phyloP scores from a whole-genome alignment of 2,329 filamentous ascomycete genomes.

The Emmonsiellopsis sp. region DNA sequence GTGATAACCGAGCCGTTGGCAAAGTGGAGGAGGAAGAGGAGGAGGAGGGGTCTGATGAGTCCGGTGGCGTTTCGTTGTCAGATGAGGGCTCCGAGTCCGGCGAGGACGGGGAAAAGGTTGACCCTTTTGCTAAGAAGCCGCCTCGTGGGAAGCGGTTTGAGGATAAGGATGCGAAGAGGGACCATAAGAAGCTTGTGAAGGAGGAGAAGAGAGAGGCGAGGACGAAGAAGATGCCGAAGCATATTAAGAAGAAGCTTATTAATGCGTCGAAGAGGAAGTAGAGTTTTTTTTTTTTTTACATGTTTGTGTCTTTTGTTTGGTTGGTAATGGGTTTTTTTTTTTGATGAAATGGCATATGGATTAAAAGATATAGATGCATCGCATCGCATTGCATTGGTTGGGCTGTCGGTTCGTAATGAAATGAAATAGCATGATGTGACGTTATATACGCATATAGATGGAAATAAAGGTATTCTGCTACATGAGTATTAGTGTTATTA shows the following conservation, averaged over 20 bases:
- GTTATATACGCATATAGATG: too few relatives aligned
- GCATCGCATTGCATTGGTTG: too few relatives aligned
- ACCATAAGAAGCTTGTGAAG: slow-evolving; percentile 84
- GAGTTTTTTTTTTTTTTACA: slow-evolving; percentile 1
- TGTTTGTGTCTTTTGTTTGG: neutral
- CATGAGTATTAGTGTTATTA: neutral
- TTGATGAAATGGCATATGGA: too few relatives aligned
- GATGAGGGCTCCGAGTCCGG: slow-evolving; percentile 31
- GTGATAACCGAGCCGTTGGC: slow-evolving; percentile 18
- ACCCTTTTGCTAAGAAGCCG: slow-evolving; percentile 53
- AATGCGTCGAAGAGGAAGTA: slow-evolving; percentile 34
- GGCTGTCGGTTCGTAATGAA: too few relatives aligned
- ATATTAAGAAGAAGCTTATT: slow-evolving; percentile 84
- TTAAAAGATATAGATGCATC: too few relatives aligned
- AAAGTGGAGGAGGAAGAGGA: slow-evolving; percentile 15
- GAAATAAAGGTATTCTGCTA: neutral
- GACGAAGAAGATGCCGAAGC: slow-evolving; percentile 92
- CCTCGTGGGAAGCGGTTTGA: slow-evolving; percentile 79
- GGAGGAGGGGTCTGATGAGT: slow-evolving; percentile 26
- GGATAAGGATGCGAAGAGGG: slow-evolving; percentile 82
- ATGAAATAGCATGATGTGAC: too few relatives aligned
- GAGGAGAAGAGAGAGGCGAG: slow-evolving; percentile 91
- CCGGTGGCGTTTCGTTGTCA: slow-evolving; percentile 29
- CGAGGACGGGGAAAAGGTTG: slow-evolving; percentile 28
- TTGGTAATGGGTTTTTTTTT: too few relatives aligned